Evolutionary conservation across 108 stramenopile species (phyloP).

Genomic region (Pseudonitzschia delicatissima): DNA sequence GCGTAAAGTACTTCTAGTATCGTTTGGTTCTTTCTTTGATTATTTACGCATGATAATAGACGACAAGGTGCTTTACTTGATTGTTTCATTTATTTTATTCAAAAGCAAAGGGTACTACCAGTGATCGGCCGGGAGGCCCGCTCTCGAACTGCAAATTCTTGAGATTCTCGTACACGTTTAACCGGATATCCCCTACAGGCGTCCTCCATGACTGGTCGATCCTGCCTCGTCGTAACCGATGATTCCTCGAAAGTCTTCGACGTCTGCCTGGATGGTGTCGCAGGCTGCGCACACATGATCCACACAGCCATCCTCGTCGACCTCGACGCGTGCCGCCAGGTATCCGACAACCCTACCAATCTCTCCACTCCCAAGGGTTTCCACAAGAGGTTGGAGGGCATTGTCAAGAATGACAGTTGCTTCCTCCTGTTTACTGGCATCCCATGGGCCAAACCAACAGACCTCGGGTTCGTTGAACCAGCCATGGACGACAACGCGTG

Average conservation of each 20-base stretch:
- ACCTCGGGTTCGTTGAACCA: conserved; percentile 42
- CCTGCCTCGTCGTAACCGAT: conserved; percentile 35
- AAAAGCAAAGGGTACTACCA: conserved; percentile 38
- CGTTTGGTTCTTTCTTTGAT: too few species aligned
- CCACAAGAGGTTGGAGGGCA: conserved; percentile 19
- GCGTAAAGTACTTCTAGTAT: too few species aligned
- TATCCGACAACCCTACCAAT: conserved; percentile 42
- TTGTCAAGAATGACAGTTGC: conserved; percentile 10
- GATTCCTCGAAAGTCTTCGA: conserved; percentile 28
- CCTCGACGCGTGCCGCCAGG: conserved; percentile 27
- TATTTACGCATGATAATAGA: too few species aligned
- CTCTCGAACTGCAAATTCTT: conserved; percentile 19
- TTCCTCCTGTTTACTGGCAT: not conserved
- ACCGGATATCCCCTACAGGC: conserved; percentile 28
- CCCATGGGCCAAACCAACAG: conserved; percentile 35
- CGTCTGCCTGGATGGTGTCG: conserved; percentile 36
- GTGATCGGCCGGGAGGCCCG: conserved; percentile 8
- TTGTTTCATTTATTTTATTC: too few species aligned
- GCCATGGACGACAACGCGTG: conserved; percentile 38
- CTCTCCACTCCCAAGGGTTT: conserved; percentile 28
- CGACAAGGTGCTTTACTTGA: too few species aligned
- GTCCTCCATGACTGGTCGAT: conserved; percentile 32
- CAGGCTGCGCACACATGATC: conserved; percentile 21
- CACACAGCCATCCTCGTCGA: conserved; percentile 23
- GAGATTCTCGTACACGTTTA: conserved; percentile 27